Conservation (phyloP, 2,329 filamentous ascomycete genomes). For the Fusarium odoratissimum region DNA sequence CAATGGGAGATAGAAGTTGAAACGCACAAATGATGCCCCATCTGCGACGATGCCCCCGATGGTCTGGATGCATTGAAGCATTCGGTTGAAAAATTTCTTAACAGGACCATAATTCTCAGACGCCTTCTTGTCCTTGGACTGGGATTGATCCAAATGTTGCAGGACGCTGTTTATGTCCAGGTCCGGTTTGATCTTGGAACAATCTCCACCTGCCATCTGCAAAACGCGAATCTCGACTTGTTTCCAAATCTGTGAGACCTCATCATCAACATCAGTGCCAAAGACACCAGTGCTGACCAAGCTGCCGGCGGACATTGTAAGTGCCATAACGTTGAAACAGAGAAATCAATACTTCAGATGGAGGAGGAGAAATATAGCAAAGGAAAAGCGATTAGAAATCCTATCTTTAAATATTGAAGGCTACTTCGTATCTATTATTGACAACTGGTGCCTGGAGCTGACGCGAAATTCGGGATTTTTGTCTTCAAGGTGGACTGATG, state of each 20-base stretch:
- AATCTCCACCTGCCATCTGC: background rate
- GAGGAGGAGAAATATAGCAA: rapidly evolving
- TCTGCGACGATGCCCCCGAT: background rate
- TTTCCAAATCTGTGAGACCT: background rate
- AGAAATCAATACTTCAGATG: background rate
- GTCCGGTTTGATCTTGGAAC: background rate
- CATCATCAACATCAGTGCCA: background rate
- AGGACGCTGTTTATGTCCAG: background rate
- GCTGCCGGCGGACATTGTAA: background rate
- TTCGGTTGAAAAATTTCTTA: background rate
- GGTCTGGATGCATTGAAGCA: background rate
- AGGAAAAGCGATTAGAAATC: background rate
- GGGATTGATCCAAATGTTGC: background rate
- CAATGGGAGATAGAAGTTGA: rapidly evolving
- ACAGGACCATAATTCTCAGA: background rate
- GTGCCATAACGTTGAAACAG: background rate
- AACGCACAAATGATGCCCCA: background rate
- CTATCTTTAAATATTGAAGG: rapidly evolving
- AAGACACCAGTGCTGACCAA: background rate
- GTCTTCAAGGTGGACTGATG: background rate
- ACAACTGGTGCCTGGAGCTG: background rate
- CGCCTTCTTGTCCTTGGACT: background rate
- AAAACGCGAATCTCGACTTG: background rate
- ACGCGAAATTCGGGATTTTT: rapidly evolving
- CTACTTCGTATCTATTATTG: rapidly evolving